A percentile compares a stretch with the other conserved stretches of the same genome.
Evolutionary conservation across 2,329 filamentous ascomycete genomes (phyloP).

Genomic region (Pestalotiopsis fici): DNA sequence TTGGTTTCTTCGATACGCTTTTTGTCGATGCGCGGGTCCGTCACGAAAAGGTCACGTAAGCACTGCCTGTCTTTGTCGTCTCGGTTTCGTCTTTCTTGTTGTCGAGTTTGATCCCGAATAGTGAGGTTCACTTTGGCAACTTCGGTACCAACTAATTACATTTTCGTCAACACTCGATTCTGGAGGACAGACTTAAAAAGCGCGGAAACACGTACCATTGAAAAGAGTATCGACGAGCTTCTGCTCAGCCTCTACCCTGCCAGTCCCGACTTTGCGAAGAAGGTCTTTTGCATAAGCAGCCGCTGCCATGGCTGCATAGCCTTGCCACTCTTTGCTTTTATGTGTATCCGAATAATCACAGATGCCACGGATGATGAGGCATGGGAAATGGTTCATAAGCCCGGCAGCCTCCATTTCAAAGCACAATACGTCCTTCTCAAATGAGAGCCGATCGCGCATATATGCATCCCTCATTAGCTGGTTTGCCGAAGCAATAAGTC

Average conservation of each 20-base stretch:
- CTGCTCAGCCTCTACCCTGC: no score
- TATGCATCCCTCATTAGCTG: slow-evolving; percentile 28
- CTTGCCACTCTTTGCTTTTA: slow-evolving; percentile 24
- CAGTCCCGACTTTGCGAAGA: not conserved
- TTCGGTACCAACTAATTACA: no score
- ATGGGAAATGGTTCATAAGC: no score
- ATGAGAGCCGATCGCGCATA: slow-evolving; percentile 23
- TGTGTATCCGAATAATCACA: slow-evolving; percentile 31
- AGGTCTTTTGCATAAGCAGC: slow-evolving; percentile 25
- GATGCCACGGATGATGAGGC: slow-evolving; percentile 15
- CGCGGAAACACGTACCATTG: no score
- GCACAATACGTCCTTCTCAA: slow-evolving; percentile 12
- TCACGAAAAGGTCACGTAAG: slow-evolving; percentile 8
- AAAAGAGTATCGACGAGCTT: no score
- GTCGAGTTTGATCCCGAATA: not conserved
- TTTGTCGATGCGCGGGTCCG: slow-evolving; percentile 20
- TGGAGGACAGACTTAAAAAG: no score
- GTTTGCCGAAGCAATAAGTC: slow-evolving; percentile 33
- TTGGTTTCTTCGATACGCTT: slow-evolving; percentile 21
- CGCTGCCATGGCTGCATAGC: slow-evolving; percentile 22
- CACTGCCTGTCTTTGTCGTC: slow-evolving; percentile 12
- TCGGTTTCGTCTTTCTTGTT: not conserved
- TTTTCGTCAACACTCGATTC: no score
- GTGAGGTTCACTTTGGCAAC: not conserved
- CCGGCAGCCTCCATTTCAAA: no score